Conservation (phyloP, 176 grass and related monocot species). For the Ensete glaucum region DNA sequence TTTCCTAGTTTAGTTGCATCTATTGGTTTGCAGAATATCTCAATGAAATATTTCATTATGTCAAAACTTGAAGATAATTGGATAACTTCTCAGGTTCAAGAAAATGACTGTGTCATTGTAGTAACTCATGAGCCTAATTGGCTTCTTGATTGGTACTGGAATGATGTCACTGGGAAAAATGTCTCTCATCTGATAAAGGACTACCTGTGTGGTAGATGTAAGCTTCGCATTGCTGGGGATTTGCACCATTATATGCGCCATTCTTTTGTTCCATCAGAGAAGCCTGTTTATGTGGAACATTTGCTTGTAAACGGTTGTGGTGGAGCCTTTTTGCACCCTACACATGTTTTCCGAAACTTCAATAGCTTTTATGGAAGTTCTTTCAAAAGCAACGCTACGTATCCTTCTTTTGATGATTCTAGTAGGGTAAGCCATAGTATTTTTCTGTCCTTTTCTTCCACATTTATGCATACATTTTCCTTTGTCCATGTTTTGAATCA, state of each 20-base stretch:
- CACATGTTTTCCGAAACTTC: constrained; percentile 84
- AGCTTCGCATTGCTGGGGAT: constrained; percentile 84
- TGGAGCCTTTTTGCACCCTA: constrained; percentile 93
- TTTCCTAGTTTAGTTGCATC: neutral
- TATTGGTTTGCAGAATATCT: neutral
- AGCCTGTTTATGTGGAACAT: constrained; percentile 69
- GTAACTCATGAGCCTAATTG: constrained; percentile 96
- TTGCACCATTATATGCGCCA: constrained; percentile 99
- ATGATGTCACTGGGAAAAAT: constrained; percentile 61
- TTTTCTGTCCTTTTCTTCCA: neutral
- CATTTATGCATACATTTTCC: constrained; percentile 6
- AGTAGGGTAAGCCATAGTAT: constrained; percentile 60
- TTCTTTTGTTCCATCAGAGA: constrained; percentile 40
- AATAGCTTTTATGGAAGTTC: constrained; percentile 64
- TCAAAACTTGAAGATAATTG: constrained; percentile 16
- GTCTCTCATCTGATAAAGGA: constrained; percentile 69
- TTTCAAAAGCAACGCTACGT: constrained; percentile 70
- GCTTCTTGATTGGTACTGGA: constrained; percentile 99
- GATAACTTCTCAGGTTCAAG: constrained; percentile 54
- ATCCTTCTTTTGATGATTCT: constrained; percentile 82
- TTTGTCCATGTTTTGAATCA: constrained; percentile 1
- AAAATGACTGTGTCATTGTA: constrained; percentile 77
- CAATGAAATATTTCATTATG: neutral
- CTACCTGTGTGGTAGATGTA: constrained; percentile 89
- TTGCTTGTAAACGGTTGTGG: constrained; percentile 97